phyloP scores from a whole-genome alignment of 2,329 filamentous ascomycete species.

The Aspergillus ibericus region DNA sequence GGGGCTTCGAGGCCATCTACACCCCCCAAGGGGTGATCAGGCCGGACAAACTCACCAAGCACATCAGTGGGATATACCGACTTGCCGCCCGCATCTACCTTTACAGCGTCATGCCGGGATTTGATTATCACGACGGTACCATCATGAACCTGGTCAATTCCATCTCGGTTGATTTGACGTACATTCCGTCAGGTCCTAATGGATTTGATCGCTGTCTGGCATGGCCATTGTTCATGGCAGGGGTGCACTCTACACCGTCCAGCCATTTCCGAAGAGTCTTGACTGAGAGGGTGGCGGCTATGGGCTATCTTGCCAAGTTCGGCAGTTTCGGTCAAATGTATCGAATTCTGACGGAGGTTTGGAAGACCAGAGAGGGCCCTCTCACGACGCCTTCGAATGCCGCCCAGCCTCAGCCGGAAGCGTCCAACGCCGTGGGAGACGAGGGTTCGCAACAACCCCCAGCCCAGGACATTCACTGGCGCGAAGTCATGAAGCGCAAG shows the following conservation, averaged over 20 bases:
- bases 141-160: constrained; percentile 72
- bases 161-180: too few relatives aligned
- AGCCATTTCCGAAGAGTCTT: constrained; percentile 78
- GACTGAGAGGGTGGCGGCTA: constrained; percentile 66
- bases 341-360: constrained; percentile 76
- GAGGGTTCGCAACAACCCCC: too few relatives aligned
- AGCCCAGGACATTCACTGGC: constrained; percentile 84
- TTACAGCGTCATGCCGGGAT: constrained; percentile 86
- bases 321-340: constrained; percentile 84
- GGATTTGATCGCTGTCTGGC: constrained; percentile 89
- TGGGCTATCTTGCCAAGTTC: constrained; percentile 74
- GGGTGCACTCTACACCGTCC: constrained; percentile 69
- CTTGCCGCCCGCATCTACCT: constrained; percentile 90
- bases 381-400: too few relatives aligned
- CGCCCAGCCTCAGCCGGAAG: too few relatives aligned
- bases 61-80: constrained; percentile 85
- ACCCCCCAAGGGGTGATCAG: constrained; percentile 51
- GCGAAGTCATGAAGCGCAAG: constrained; percentile 87
- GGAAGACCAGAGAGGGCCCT: too few relatives aligned
- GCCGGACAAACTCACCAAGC: constrained; percentile 79
- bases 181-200: constrained; percentile 73
- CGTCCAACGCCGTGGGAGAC: too few relatives aligned
- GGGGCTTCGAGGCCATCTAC: constrained; percentile 50
- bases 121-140: constrained; percentile 70
- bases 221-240: constrained; percentile 89